A percentile compares a stretch with the other conserved stretches of the same genome.
These are phyloP conservation scores for Geotrichum carabidarum DNA, from an alignment of 1,139 yeast genomes.

Conservation along the genomic window DNA sequence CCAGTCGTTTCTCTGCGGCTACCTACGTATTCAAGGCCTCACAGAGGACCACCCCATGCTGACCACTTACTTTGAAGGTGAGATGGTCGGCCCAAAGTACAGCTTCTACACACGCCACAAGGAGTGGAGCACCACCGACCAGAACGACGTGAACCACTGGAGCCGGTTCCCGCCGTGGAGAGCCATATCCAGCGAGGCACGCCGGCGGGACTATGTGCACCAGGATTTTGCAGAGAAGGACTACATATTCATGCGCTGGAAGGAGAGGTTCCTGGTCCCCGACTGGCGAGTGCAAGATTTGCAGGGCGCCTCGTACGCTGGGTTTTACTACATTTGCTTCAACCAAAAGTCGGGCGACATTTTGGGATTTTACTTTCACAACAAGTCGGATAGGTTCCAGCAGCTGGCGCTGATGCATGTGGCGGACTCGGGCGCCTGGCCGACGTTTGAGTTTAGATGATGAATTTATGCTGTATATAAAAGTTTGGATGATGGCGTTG, in stretches of 20 bases:
- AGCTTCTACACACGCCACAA: constrained; percentile 46
- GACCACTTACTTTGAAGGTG: constrained; percentile 83
- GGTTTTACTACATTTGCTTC: constrained; percentile 82
- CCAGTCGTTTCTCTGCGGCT: constrained; percentile 65
- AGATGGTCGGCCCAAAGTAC: constrained; percentile 61
- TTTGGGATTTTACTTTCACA: constrained; percentile 76
- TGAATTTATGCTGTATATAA: background rate
- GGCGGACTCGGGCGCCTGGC: constrained; percentile 40
- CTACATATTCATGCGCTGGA: constrained; percentile 87
- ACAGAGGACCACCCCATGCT: constrained; percentile 73
- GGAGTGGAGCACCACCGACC: constrained; percentile 58
- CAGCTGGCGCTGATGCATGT: constrained; percentile 51
- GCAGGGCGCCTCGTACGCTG: constrained; percentile 83
- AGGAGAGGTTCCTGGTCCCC: constrained; percentile 79
- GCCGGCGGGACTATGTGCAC: constrained; percentile 33
- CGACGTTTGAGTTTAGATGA: constrained; percentile 39
- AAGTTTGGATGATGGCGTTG: no score
- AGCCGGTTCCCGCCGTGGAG: constrained; percentile 63
- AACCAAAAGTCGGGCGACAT: constrained; percentile 72
- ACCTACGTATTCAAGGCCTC: constrained; percentile 71
- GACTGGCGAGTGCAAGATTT: constrained; percentile 58
- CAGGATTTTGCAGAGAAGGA: constrained; percentile 39
- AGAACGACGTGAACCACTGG: constrained; percentile 85
- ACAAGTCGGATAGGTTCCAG: constrained; percentile 71
- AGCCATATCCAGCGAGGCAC: constrained; percentile 34